Evolutionary conservation across 2,329 filamentous ascomycete genomes (phyloP), one percentile per base, ranked within the genome.

Genomic region (Coniochaeta ligniaria): DNA sequence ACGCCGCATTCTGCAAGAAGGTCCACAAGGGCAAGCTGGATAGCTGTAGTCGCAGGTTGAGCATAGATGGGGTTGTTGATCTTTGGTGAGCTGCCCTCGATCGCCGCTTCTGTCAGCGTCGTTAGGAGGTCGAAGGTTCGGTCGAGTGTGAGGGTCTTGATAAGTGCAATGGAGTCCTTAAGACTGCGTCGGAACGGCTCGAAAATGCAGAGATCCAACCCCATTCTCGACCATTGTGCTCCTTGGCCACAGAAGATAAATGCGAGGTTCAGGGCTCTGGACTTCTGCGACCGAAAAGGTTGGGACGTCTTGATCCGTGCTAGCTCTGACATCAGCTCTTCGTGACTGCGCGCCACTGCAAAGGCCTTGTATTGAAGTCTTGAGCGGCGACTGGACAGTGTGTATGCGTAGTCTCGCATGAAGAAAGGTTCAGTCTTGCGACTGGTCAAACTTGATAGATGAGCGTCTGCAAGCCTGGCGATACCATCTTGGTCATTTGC

Each of bases 21-120:
- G 17, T 76, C 71, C 0, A 76, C 74, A 6, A 83, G 64, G 1
- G 75, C 76, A 2, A 84, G 67, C 65, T 84, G 81, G 1, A 83
- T 63, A 0, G 79, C 78, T 0, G 77, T 79, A 62, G 74, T 78
- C 5, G 65, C 69, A 62, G 58, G 56, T 20, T 58, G 56, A 11
- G 56, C 35, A 45, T 36, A 28, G 35, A 31, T 35, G 22, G 56
- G 35, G 5, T 31, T 17, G 56, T 45, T 20, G 56, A 58, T n/a
- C 35, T 11, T 31, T 20, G 20, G 8, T 20, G 36, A 6, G 24
- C 12, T 8, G 2, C 9, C 20, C 14, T 41, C 36, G 17, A 6
- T 22, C n/a, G 36, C 24, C 24, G 22, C 38, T 14, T 43, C 17
- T 4, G 5, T 16, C 35, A 58, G n/a, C 22, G 26, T 8, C 12